These are phyloP conservation scores for Ceratobasidium sp. DNA, from an alignment of 1,284 basidiomycete species.

Conservation along the genomic window DNA sequence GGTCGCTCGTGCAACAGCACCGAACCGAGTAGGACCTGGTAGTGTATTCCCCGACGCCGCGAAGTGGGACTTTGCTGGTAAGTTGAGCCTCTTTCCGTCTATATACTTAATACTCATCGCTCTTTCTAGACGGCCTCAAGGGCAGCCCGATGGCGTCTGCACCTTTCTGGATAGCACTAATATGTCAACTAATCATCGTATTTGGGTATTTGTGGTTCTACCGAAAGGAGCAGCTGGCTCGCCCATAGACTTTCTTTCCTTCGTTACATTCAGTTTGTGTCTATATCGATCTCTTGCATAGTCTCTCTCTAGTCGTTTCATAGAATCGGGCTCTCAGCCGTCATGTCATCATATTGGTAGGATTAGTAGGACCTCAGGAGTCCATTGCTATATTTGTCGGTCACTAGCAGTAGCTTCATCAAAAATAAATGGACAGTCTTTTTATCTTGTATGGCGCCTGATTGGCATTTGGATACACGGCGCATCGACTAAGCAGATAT, in stretches of 20 bases:
- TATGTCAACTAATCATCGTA: conserved; percentile 86
- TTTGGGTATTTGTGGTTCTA: conserved; percentile 96
- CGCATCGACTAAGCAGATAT: neutral
- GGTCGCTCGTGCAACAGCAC: conserved; percentile 88
- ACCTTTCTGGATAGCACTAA: conserved; percentile 89
- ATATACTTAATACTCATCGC: conserved; percentile 47
- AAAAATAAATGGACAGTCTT: conserved; percentile 46
- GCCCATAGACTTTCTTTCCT: conserved; percentile 39
- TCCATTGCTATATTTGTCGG: conserved; percentile 45
- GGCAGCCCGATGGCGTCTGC: conserved; percentile 83
- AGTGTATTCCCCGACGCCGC: conserved; percentile 93
- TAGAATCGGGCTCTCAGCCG: conserved; percentile 35
- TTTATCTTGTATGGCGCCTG: conserved; percentile 13
- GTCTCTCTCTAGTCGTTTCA: conserved; percentile 35
- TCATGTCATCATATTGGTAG: conserved; percentile 43
- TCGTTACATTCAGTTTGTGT: conserved; percentile 34
- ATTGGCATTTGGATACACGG: no score
- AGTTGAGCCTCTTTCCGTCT: conserved; percentile 52
- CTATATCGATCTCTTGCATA: conserved; percentile 45
- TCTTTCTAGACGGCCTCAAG: conserved; percentile 50
- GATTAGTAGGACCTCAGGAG: conserved; percentile 20
- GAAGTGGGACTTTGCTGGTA: conserved; percentile 85
- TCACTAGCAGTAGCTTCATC: conserved; percentile 39
- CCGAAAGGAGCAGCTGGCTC: conserved; percentile 81
- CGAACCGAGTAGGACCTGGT: conserved; percentile 84